These are phyloP conservation scores for Arthrobotrys iridis DNA, from an alignment of 2,329 filamentous ascomycete species.

Conservation along the genomic window DNA sequence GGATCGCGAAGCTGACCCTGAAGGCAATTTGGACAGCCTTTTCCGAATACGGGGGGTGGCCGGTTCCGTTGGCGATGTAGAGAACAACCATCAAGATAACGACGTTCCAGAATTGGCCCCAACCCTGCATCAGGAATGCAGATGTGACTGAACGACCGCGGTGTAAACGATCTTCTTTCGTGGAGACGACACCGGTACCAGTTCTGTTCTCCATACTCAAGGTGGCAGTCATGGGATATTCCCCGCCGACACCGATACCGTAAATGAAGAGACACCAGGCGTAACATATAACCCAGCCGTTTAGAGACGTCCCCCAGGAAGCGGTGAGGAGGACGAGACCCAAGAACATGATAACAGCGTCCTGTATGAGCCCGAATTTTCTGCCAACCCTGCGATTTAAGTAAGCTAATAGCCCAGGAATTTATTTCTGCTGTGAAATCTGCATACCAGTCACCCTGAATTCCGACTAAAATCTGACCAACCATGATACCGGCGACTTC, in stretches of 20 bases:
- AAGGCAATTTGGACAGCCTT: conserved; percentile 88
- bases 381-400: conserved; percentile 76
- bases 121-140: conserved; percentile 97
- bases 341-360: conserved; percentile 92
- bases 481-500: conserved; percentile 96
- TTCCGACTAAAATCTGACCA: conserved; percentile 86
- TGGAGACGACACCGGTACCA: conserved; percentile 85
- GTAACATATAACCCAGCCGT: conserved; percentile 98
- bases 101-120: conserved; percentile 97
- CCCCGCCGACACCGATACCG: conserved; percentile 78
- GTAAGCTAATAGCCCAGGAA: conserved; percentile 65
- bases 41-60: conserved; percentile 75
- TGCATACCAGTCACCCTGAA: conserved; percentile 73
- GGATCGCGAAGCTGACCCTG: conserved; percentile 90
- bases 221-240: conserved; percentile 97
- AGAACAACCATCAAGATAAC: conserved; percentile 85
- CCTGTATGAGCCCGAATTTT: conserved; percentile 94
- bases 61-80: conserved; percentile 82
- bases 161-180: conserved; percentile 90
- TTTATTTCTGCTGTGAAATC: conserved; percentile 11
- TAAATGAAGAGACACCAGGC: conserved; percentile 95
- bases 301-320: conserved; percentile 83
- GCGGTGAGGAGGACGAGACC: conserved; percentile 91
- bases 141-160: conserved; percentile 94
- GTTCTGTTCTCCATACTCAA: conserved; percentile 93